phyloP scores from a whole-genome alignment of 305 asterid species.

The Fraxinus dipetala region DNA sequence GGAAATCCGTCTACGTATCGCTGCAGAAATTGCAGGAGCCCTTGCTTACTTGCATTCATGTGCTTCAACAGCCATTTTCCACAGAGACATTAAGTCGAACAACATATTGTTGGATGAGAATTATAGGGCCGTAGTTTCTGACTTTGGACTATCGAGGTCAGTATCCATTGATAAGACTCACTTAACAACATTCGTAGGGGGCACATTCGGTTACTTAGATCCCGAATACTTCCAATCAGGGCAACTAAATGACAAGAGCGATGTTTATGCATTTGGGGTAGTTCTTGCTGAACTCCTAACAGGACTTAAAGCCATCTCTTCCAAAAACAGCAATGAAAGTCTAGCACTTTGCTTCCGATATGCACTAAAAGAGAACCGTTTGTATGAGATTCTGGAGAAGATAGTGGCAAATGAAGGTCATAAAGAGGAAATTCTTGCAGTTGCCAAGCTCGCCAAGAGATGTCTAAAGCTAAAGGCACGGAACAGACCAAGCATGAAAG shows the following conservation, averaged over 20 bases:
- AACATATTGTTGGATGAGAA: conserved; percentile 22
- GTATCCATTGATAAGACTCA: conserved; percentile 24
- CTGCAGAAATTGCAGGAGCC: conserved; percentile 24
- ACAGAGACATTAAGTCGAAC: conserved; percentile 11
- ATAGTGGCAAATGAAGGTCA: neutral
- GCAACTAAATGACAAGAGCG: conserved; percentile 25
- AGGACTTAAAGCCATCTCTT: conserved; percentile 13
- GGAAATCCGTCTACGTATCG: conserved; percentile 18
- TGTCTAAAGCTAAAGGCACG: conserved; percentile 34
- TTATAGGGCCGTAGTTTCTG: conserved; percentile 19
- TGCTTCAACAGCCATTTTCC: conserved; percentile 19
- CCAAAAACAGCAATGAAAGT: conserved; percentile 10
- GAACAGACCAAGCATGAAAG: conserved; percentile 43
- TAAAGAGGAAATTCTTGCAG: conserved; percentile 30
- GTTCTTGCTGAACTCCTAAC: conserved; percentile 25
- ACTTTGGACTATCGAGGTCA: conserved; percentile 24
- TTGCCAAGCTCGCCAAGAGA: conserved; percentile 36
- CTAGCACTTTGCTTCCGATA: conserved; percentile 5
- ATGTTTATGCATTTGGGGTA: conserved; percentile 29
- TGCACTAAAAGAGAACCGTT: neutral
- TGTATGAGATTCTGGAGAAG: conserved; percentile 9
- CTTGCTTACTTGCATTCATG: conserved; percentile 23
- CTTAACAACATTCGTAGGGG: conserved; percentile 24
- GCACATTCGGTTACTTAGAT: conserved; percentile 26
- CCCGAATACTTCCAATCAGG: conserved; percentile 25